phyloP scores from a whole-genome alignment of 768 basidiomycete genomes.

The Austroboletus eburneus region DNA sequence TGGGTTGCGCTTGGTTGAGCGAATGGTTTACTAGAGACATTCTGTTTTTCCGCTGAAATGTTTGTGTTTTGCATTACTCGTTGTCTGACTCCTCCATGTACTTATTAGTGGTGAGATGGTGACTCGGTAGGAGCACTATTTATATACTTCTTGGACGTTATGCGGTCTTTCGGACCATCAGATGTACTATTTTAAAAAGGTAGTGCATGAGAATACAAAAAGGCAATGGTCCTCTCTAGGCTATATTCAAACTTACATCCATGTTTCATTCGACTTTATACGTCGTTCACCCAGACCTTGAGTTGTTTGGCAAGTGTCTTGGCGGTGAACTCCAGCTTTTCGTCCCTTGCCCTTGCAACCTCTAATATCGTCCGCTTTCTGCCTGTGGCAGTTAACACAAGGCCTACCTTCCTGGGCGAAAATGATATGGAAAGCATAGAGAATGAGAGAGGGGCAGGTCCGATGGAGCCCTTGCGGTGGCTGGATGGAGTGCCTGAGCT shows the following conservation, averaged over 20 bases:
- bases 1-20: conserved; percentile 20
- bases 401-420: conserved; percentile 36
- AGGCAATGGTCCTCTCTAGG: too few species aligned
- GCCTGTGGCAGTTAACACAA: conserved; percentile 29
- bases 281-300: conserved; percentile 36
- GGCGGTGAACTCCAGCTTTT: conserved; percentile 54
- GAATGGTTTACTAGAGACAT: too few species aligned
- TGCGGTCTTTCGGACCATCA: too few species aligned
- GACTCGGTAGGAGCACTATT: too few species aligned
- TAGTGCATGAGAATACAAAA: too few species aligned
- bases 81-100: too few species aligned
- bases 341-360: conserved; percentile 45
- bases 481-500: conserved; percentile 6
- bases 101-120: too few species aligned
- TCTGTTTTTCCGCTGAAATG: too few species aligned
- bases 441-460: conserved; percentile 30
- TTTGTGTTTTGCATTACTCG: too few species aligned
- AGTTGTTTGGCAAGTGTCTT: conserved; percentile 49
- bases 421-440: conserved; percentile 37
- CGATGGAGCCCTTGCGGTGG: background rate
- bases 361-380: conserved; percentile 54
- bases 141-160: too few species aligned
- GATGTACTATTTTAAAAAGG: too few species aligned
- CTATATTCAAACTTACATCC: background rate
- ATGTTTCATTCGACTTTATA: background rate